Base-by-base conservation (phyloP, 2,329 filamentous ascomycete species). In the Trichoderma polysporum region DNA sequence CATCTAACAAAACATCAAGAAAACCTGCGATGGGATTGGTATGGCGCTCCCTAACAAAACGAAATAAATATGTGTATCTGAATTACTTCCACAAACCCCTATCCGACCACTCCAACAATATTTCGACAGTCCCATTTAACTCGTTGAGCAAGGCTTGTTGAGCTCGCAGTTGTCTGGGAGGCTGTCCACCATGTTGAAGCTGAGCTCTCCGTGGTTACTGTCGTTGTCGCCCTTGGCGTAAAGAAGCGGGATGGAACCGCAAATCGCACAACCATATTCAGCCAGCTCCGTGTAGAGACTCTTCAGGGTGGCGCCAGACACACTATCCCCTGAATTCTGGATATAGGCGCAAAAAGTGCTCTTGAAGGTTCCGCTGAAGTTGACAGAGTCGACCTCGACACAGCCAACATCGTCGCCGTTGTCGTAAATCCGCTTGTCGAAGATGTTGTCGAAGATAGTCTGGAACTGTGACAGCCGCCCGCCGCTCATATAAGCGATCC, bases 211-310 rank as follows among this genome's bases (percentile, higher is more conserved):
- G 27, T 62, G 45, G 25, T 47, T 52, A n/a, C 29, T 17, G 19
- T 66, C 64, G 49, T 66, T 13, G 49, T 52, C 57, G 56, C 64
- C 64, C 57, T 66, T 47, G 33, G 19, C 45, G 19, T 61, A 66
- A n/a, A 31, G 29, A 27, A 66, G 19, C 12, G 64, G 64, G 6
- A 66, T 58, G 19, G 45, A 53, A 17, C 64, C 64, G 35, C 64
- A 66, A 25, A 66, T 22, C 29, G n/a, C 45, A 22, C 64, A 66
- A 27, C 56, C 56, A 3, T 62, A 33, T 1, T 47, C 17, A 12
- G 31, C 22, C 2, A 66, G 33, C 37, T 66, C 35, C 35, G 53
- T 25, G 29, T 35, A 37, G 45, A 62, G 45, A 6, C 6, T 52
- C 57, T 54, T 66, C 2, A 66, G 29, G 0, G 47, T 33, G 22